Evolutionary conservation across 768 basidiomycete species (phyloP), one percentile per base, ranked within the genome.

Genomic region (Amanita pseudoporphyria): DNA sequence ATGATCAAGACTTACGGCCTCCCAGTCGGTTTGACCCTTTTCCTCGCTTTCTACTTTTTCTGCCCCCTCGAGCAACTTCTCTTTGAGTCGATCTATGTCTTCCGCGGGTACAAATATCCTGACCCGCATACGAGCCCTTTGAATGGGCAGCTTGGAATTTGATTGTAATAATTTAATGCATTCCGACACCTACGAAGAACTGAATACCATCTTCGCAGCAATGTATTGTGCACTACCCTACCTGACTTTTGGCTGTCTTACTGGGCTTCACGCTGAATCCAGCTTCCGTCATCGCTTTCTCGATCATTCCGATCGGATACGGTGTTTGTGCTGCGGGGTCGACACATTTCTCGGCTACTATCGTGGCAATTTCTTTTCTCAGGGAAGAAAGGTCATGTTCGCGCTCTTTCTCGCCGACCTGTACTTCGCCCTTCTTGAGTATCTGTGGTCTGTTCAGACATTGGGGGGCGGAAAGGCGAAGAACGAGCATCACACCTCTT

Each of bases 371-470:
- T 65, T 98, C 96, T 56, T 69, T 76, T 47, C 89, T 82, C 39
- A 97, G 62, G 2, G 91, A 78, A 10, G 79, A 69, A 5, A 96
- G 76, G 58, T 95, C 88, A 54, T 96, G 92, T 47, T 91, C 86
- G 19, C 96, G 82, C 61, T 99, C 96, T 63, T 97, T 96, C 61
- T 97, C 95, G 33, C 89, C 88, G 26, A 98, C 88, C 70, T 99
- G 96, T 2, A 99, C 71, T 62, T 99, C 96, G 16, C 96, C 96
- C 66, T 96, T 95, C 64, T 84, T 86, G 36, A 99, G 67, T 55
- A 99, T 96, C 90, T 95, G 53, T 6, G 24, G 12, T 19, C 6
- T 9, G 21, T 44, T 46, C 38, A 39, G 48, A 38, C 22, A 40
- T 13, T 40, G 14, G 38, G 30, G 13, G 41, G 16, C 31, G 31